Conservation (phyloP, 2,329 filamentous ascomycete species). For the Alternaria ethzedia region DNA sequence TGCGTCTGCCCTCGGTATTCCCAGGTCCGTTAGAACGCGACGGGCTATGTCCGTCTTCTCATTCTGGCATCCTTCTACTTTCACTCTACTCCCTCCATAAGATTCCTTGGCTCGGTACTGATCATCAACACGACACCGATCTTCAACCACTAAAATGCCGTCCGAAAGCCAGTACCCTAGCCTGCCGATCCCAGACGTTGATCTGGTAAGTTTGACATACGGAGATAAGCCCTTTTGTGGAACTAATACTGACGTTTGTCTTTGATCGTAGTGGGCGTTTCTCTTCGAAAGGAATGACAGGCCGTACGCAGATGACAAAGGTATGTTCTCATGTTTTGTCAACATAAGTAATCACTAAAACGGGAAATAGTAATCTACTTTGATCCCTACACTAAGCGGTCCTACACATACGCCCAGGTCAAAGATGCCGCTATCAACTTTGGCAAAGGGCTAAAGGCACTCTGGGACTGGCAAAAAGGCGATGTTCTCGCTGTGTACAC, state of each 20-base stretch:
- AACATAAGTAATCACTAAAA: conserved; percentile 7
- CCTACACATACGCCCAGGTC: conserved; percentile 74
- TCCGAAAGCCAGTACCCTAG: conserved; percentile 69
- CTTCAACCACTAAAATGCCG: conserved; percentile 64
- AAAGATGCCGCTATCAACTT: conserved; percentile 74
- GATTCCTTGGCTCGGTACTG: background rate
- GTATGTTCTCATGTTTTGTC: conserved; percentile 51
- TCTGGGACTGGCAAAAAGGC: conserved; percentile 80
- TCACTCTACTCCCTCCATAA: conserved; percentile 7
- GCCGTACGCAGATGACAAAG: conserved; percentile 73
- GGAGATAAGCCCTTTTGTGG: background rate
- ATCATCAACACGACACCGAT: conserved; percentile 7
- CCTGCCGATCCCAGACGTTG: conserved; percentile 73
- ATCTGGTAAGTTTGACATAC: conserved; percentile 56
- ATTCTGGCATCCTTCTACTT: conserved; percentile 9
- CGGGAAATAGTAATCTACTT: conserved; percentile 71
- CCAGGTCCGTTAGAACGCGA: conserved; percentile 12
- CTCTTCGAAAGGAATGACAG: conserved; percentile 74
- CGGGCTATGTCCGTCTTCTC: conserved; percentile 13
- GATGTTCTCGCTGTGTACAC: conserved; percentile 84
- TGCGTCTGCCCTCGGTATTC: conserved; percentile 10
- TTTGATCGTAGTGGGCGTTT: conserved; percentile 64
- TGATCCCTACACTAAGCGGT: conserved; percentile 72
- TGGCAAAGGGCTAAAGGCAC: conserved; percentile 75
- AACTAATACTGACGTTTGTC: background rate